Base-by-base conservation (phyloP, 2,329 filamentous ascomycete species). In the Fusarium mexicanum region DNA sequence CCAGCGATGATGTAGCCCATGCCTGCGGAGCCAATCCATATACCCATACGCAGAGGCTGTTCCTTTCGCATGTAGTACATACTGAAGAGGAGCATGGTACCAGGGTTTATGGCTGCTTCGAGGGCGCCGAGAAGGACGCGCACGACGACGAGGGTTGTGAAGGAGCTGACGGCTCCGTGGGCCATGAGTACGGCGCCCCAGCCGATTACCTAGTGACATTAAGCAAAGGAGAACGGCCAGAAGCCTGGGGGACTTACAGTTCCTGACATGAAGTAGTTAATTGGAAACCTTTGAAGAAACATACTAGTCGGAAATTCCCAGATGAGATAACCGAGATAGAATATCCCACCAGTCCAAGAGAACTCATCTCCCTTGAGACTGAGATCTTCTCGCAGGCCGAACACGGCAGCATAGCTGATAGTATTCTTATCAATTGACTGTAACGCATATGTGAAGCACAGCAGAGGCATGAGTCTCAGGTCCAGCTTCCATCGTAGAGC, bases 61-160 rank as follows among this genome's bases (percentile, higher is more conserved):
- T 77, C 75, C 3, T 35, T 55, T 41, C 72, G 33, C 3, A 37
- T 76, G 7, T 77, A 77, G 58, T 76, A 77, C 75, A 77, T 77
- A 1, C 67, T 70, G 2, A 76, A 74, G 0, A 77, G 33, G 1
- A 76, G 53, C 75, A 77, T 77, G 0, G 70, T 76, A 1, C 75
- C 72, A 0, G 75, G 65, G 0, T 67, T 68, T 1, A 68, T 68
- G 0, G 65, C 65, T 7, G 65, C 64, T 33, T 68, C 65, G 1
- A 68, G 22, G 4, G 65, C 65, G 3, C 65, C 63, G 10, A 68
- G 65, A 0, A 68, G 18, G 5, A 59, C 51, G 24, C 65, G 46
- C 0, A 68, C 63, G 10, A 66, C 63, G 8, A 60, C 22, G 0
- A 68, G 11, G 0, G 65, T 50, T 2, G 64, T 38, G 12, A 68